Percentiles rank a stretch among this genome's conserved stretches.
These are phyloP conservation scores for Eucalyptus cladocalyx DNA, from an alignment of 345 rosid species.

Conservation along the genomic window DNA sequence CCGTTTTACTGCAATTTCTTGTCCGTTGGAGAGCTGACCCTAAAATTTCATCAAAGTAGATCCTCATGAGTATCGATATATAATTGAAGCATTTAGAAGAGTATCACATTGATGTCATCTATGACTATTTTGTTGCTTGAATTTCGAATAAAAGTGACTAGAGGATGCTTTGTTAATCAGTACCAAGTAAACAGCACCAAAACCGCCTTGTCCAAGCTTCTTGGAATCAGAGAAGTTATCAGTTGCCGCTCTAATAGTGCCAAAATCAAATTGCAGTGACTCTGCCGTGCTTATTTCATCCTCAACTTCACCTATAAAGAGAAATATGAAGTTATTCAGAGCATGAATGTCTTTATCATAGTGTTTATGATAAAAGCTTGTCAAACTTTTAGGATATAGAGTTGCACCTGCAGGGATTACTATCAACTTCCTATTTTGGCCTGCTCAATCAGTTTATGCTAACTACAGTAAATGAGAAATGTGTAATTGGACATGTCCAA, in stretches of 20 bases:
- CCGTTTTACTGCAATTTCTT: slow-evolving; percentile 18
- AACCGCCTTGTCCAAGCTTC: slow-evolving; percentile 15
- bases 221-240: slow-evolving; percentile 2
- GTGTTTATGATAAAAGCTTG: not conserved
- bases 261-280: slow-evolving; percentile 5
- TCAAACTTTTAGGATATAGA: not conserved
- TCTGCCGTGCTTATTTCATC: not conserved
- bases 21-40: slow-evolving; percentile 4
- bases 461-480: not conserved
- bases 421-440: not conserved
- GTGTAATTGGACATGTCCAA: not conserved
- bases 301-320: not conserved
- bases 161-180: not conserved
- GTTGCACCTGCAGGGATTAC: not conserved
- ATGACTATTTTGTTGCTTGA: not conserved
- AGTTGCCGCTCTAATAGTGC: not conserved
- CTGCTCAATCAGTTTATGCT: not conserved
- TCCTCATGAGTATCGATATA: not conserved
- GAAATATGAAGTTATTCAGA: not conserved
- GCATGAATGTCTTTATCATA: not conserved
- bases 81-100: not conserved
- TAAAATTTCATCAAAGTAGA: not conserved
- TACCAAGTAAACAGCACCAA: slow-evolving; percentile 16
- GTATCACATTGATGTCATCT: not conserved
- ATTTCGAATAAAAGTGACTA: not conserved